Percentiles rank a stretch among this genome's conserved stretches.
These are phyloP conservation scores for Protomyces inundatus DNA, from an alignment of 1,139 yeast genomes.

Conservation along the genomic window DNA sequence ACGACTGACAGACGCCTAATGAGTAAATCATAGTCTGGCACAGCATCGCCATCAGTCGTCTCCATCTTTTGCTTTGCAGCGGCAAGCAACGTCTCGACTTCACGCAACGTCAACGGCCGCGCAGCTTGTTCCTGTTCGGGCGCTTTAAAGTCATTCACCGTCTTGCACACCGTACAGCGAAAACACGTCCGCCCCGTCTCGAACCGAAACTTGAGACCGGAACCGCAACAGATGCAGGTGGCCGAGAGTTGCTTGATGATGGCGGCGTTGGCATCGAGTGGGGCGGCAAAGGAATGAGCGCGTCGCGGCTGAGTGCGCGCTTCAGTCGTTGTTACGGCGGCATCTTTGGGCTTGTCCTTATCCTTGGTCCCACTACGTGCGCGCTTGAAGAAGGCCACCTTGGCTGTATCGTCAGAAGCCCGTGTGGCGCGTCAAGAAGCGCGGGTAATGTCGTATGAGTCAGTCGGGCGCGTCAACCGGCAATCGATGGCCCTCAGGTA, in stretches of 20 bases:
- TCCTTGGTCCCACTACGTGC: background rate
- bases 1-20: background rate
- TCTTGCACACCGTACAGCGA: constrained; percentile 32
- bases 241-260: background rate
- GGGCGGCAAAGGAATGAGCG: background rate
- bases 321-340: background rate
- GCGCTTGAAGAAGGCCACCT: background rate
- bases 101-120: background rate
- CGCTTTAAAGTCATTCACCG: constrained; percentile 31
- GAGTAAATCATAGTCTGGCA: background rate
- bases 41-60: background rate
- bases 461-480: no score
- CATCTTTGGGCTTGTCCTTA: background rate
- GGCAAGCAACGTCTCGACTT: background rate
- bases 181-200: constrained; percentile 30
- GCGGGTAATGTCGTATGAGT: background rate
- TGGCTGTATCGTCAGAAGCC: background rate
- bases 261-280: background rate
- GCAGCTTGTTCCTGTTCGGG: constrained; percentile 2
- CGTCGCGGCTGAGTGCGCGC: background rate
- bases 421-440: background rate
- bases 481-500: no score
- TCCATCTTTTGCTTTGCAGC: background rate
- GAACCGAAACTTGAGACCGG: constrained; percentile 27
- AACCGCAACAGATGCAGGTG: constrained; percentile 32